Evolutionary conservation across 2,329 filamentous ascomycete species (phyloP).

Genomic region (Aureobasidium namibiae): DNA sequence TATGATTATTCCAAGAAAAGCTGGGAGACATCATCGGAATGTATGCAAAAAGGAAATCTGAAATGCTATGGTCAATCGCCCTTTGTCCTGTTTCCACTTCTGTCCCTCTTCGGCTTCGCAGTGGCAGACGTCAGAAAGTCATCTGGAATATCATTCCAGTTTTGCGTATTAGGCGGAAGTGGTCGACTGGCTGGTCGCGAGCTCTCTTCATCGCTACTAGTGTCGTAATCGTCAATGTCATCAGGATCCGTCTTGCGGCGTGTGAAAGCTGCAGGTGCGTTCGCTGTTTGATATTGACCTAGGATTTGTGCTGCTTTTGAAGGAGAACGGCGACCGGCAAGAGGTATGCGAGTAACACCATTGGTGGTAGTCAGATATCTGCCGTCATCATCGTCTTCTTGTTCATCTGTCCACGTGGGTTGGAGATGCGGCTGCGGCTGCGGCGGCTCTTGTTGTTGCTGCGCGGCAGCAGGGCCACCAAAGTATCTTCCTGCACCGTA

Average conservation of each 20-base stretch:
- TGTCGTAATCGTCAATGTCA: slow-evolving; percentile 19
- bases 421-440: background rate
- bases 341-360: slow-evolving; percentile 25
- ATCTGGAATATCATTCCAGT: slow-evolving; percentile 44
- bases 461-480: background rate
- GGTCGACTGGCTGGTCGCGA: slow-evolving; percentile 18
- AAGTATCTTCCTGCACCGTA: slow-evolving; percentile 9
- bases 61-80: background rate
- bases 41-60: background rate
- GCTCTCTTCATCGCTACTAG: slow-evolving; percentile 30
- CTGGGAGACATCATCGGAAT: background rate
- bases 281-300: slow-evolving; percentile 23
- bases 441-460: background rate
- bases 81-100: background rate
- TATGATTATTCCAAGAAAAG: no score
- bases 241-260: slow-evolving; percentile 20
- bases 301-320: slow-evolving; percentile 36
- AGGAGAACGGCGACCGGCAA: slow-evolving; percentile 29
- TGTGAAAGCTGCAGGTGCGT: slow-evolving; percentile 17
- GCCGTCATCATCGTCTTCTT: slow-evolving; percentile 21
- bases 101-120: background rate
- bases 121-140: slow-evolving; percentile 20
- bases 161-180: slow-evolving; percentile 22
- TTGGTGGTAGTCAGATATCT: slow-evolving; percentile 29
- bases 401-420: background rate